Evolutionary conservation across 495 filamentous ascomycete genomes (phyloP).

Genomic region (Parachaetomium inaequale): DNA sequence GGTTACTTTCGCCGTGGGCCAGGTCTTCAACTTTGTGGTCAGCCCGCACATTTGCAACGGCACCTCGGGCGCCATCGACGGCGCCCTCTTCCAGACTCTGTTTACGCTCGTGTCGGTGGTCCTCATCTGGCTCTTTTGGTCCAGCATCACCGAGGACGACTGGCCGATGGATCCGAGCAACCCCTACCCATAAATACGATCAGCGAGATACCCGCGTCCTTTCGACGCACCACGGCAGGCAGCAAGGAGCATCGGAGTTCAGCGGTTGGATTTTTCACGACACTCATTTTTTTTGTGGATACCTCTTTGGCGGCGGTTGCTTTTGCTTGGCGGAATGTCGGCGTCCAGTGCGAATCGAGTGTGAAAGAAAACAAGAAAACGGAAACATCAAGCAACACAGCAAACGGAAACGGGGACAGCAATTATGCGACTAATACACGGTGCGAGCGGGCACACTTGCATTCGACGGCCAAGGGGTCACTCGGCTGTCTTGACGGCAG

Average conservation of each 20-base stretch:
- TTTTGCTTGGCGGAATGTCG: constrained; percentile 7
- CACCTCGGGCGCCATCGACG: constrained; percentile 81
- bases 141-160: constrained; percentile 97
- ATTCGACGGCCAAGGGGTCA: neutral
- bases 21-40: constrained; percentile 93
- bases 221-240: neutral
- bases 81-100: constrained; percentile 86
- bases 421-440: constrained; percentile 14
- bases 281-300: constrained; percentile 18
- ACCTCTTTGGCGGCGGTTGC: constrained; percentile 11
- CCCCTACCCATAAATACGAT: constrained; percentile 27
- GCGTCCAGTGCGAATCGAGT: constrained; percentile 13
- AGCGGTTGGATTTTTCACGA: constrained; percentile 16
- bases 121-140: constrained; percentile 92
- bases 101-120: constrained; percentile 83
- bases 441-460: constrained; percentile 22
- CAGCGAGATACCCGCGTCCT: constrained; percentile 15
- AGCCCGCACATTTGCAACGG: constrained; percentile 85
- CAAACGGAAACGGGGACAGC: neutral
- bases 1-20: constrained; percentile 82
- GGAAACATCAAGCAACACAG: constrained; percentile 5
- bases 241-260: constrained; percentile 19
- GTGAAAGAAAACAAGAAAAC: constrained; percentile 8
- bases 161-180: constrained; percentile 64
- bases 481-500: neutral